Evolutionary conservation across 1,284 basidiomycete species (phyloP), one percentile per base, ranked within the genome.

Genomic region (Rhodotorula sp.): DNA sequence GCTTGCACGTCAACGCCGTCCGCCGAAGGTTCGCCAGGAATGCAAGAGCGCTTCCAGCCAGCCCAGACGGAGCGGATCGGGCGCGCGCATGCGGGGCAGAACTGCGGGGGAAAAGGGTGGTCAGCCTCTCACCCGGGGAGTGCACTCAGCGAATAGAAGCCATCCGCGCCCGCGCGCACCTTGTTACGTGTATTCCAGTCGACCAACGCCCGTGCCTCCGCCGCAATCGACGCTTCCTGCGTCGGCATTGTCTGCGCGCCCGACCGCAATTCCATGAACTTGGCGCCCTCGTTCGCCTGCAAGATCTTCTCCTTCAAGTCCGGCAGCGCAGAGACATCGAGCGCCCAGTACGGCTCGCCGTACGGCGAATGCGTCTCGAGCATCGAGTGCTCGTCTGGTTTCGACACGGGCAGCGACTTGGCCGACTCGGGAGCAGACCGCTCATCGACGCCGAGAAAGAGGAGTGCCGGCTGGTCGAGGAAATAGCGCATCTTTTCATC

Each of bases 31-130:
- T 90, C 65, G 9, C 75, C 73, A 0, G 89, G 86, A 4, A 85
- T 82, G 79, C 95, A 99, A 11, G 86, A 85, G 7, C 94, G 82
- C 81, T 99, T 99, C 92, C 94, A 98, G 0, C 95, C 95, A 8
- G 88, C 92, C 94, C 94, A 98, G 72, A 92, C 84, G 1, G 91
- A 90, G 78, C 94, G 92, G 1, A 89, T 87, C 6, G 84, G 85
- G 0, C 88, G 86, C 1, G 93, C 92, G 79, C 95, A 98, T 0
- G 86, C 88, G 1, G 94, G 86, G 78, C 95, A 99, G 81, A 90
- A 96, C 88, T 91, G 76, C 8, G 22, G 4, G 24, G 4, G 46
- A 37, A 28, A 68, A 62, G 54, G 40, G 74, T 7, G 26, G 47
- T 20, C n/a, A 46, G 47, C 34, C 44, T 68, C 71, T 59, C 24